phyloP scores from a whole-genome alignment of 2,329 filamentous ascomycete species.

The Daldinia sp. region DNA sequence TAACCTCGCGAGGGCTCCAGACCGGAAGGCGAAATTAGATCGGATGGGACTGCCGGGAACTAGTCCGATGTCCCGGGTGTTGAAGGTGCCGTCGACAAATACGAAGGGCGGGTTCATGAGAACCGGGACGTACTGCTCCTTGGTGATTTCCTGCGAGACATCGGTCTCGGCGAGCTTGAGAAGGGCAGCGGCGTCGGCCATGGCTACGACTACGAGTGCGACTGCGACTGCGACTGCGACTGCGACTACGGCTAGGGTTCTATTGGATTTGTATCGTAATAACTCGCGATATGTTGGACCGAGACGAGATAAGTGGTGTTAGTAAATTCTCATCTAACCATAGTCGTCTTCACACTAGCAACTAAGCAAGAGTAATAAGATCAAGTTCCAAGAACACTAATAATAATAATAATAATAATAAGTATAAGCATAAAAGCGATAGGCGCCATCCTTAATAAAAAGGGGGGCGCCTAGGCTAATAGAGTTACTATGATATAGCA shows the following conservation, averaged over 20 bases:
- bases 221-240: too few species aligned
- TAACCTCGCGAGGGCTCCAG: conserved; percentile 53
- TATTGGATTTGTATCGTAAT: not conserved
- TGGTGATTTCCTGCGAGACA: conserved; percentile 50
- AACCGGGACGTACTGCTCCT: conserved; percentile 48
- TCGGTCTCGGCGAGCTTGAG: conserved; percentile 54
- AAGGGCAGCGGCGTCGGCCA: conserved; percentile 45
- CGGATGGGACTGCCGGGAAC: conserved; percentile 54
- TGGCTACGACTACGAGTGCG: conserved; percentile 20
- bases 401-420: not conserved
- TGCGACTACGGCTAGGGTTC: not conserved
- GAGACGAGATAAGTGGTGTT: not conserved
- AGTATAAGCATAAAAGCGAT: not conserved
- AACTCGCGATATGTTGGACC: not conserved
- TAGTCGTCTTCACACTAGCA: not conserved
- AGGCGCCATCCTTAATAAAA: not conserved
- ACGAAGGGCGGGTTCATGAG: conserved; percentile 57
- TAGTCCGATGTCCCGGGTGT: conserved; percentile 60
- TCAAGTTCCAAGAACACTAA: not conserved
- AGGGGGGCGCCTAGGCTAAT: not conserved
- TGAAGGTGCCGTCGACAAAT: conserved; percentile 57
- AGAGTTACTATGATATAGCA: conserved; percentile 1
- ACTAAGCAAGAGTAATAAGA: not conserved
- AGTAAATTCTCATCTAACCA: not conserved
- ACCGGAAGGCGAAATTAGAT: conserved; percentile 55